Conservation (phyloP, 1,284 basidiomycete genomes). For the Ganoderma boninense region DNA sequence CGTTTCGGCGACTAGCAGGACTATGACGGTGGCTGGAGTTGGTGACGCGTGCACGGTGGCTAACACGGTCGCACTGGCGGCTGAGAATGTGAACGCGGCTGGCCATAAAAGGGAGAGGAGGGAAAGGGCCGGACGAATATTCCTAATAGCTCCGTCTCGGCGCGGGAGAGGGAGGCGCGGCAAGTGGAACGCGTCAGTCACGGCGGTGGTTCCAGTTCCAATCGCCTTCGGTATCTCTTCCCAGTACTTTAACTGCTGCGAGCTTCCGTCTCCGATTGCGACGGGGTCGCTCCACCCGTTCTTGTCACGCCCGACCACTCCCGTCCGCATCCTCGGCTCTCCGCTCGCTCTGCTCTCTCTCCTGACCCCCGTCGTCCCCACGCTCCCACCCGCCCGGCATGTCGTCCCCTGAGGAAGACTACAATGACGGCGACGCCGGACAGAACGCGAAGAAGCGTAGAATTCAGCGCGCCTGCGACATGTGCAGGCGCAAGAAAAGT, state of each 20-base stretch:
- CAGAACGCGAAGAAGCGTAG: constrained; percentile 66
- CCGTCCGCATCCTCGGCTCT: not conserved
- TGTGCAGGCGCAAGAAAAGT: constrained; percentile 82
- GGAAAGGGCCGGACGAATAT: not conserved
- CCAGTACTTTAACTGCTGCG: not conserved
- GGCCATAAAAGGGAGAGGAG: not conserved
- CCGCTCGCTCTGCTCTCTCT: constrained; percentile 2
- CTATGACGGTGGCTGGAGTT: not conserved
- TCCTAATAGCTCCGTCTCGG: not conserved
- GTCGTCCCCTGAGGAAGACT: constrained; percentile 59
- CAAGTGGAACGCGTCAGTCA: not conserved
- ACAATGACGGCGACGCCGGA: constrained; percentile 44
- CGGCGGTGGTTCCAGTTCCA: not conserved
- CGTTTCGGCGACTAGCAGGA: too few species aligned
- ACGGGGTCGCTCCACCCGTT: not conserved
- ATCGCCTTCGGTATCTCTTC: too few species aligned
- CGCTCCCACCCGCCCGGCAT: constrained; percentile 35
- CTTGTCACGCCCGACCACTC: not conserved
- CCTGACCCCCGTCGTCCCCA: constrained; percentile 42
- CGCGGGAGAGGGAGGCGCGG: not conserved
- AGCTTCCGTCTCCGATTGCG: not conserved
- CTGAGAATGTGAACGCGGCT: too few species aligned
- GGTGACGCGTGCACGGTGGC: not conserved
- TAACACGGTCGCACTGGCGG: not conserved
- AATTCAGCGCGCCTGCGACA: constrained; percentile 79